Percentiles rank a stretch among this genome's conserved stretches.
Conservation (phyloP, 1,284 basidiomycete species). For the Cystobasidium slooffiae region DNA sequence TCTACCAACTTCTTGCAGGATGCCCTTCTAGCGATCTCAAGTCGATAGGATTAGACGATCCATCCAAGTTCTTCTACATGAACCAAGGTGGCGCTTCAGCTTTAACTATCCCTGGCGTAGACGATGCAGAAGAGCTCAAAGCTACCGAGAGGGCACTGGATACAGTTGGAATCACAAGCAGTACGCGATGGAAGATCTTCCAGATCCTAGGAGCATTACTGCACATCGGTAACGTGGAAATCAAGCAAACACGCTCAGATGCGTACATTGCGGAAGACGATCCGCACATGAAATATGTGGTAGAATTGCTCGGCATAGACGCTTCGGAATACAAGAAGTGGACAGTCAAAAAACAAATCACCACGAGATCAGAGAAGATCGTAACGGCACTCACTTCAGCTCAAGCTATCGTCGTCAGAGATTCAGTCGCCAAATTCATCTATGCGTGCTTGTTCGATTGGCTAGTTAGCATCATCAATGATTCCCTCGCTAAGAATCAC, state of each 20-base stretch:
- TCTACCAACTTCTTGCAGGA: constrained; percentile 98
- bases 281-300: constrained; percentile 76
- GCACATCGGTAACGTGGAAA: constrained; percentile 94
- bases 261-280: constrained; percentile 85
- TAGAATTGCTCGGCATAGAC: constrained; percentile 86
- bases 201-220: constrained; percentile 88
- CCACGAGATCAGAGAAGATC: constrained; percentile 93
- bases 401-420: constrained; percentile 92
- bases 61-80: constrained; percentile 83
- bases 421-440: constrained; percentile 97
- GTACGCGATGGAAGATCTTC: constrained; percentile 98
- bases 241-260: constrained; percentile 80
- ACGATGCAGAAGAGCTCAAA: constrained; percentile 94
- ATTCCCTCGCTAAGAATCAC: constrained; percentile 88
- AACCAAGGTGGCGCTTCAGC: constrained; percentile 92
- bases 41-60: constrained; percentile 88
- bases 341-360: constrained; percentile 97
- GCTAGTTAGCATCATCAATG: constrained; percentile 96
- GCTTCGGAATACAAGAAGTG: constrained; percentile 97
- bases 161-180: constrained; percentile 94
- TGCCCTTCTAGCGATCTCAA: constrained; percentile 93
- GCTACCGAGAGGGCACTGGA: constrained; percentile 91
- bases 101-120: constrained; percentile 79
- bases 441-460: constrained; percentile 99
- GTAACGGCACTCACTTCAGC: constrained; percentile 80